phyloP scores from a whole-genome alignment of 495 filamentous ascomycete genomes.

The Daldinia grandis region DNA sequence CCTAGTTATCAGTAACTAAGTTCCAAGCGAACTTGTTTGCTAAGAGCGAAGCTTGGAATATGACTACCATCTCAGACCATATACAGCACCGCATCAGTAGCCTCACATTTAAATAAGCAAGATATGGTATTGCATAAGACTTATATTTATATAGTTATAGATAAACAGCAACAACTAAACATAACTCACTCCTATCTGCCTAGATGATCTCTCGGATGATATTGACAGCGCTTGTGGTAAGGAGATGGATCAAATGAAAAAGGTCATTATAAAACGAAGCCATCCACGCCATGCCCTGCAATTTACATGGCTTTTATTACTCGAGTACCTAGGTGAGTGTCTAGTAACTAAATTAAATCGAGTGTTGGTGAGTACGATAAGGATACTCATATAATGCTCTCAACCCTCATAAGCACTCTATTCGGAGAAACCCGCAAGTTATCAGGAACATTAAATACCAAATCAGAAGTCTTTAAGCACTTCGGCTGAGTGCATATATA shows the following conservation, averaged over 20 bases:
- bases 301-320: neutral
- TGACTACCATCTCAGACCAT: neutral
- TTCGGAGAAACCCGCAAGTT: neutral
- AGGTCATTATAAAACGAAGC: neutral
- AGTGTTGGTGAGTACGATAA: neutral
- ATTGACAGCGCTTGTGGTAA: neutral
- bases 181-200: neutral
- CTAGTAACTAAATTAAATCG: neutral
- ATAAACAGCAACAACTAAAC: neutral
- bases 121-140: neutral
- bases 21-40: too few species aligned
- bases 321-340: too few species aligned
- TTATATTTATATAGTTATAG: neutral
- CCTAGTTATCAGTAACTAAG: too few species aligned
- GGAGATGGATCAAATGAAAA: neutral
- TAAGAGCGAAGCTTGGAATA: neutral
- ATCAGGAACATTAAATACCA: neutral
- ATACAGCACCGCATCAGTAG: neutral
- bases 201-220: neutral
- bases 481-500: neutral
- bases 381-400: neutral
- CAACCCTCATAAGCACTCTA: neutral
- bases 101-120: neutral
- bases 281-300: neutral
- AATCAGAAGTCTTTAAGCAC: neutral